Evolutionary conservation across 176 grass and related monocot genomes (phyloP).

Genomic region (Eleusine coracana): DNA sequence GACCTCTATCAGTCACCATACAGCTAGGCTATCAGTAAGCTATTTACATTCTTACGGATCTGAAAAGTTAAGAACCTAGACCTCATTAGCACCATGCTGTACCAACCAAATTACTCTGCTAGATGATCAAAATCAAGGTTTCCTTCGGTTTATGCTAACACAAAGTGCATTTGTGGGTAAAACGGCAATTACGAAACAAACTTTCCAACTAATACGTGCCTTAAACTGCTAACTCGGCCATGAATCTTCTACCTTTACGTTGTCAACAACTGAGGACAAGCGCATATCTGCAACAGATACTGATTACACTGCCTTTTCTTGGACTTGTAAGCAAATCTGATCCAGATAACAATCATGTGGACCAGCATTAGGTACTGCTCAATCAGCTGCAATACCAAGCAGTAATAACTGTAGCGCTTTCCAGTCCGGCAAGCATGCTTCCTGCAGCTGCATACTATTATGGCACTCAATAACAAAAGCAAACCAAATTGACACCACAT

Average conservation of each 20-base stretch:
- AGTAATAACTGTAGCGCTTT: not conserved
- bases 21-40: no score
- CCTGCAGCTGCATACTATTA: not conserved
- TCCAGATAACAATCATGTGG: not conserved
- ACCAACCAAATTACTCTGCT: not conserved
- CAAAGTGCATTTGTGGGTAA: not conserved
- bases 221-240: not conserved
- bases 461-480: not conserved
- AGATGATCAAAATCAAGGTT: not conserved
- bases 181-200: not conserved
- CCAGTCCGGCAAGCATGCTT: not conserved
- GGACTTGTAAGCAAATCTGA: not conserved
- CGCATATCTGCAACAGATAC: not conserved
- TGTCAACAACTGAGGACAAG: not conserved
- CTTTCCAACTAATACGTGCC: slow-evolving; percentile 23
- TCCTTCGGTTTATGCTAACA: not conserved
- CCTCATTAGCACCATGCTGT: not conserved
- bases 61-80: no score
- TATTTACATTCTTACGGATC: no score
- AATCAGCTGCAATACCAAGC: not conserved
- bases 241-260: slow-evolving; percentile 22
- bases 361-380: not conserved
- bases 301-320: not conserved
- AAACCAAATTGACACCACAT: not conserved
- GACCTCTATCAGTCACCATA: no score